phyloP scores from a whole-genome alignment of 208 protist species.

The Trypanosoma melophagium region DNA sequence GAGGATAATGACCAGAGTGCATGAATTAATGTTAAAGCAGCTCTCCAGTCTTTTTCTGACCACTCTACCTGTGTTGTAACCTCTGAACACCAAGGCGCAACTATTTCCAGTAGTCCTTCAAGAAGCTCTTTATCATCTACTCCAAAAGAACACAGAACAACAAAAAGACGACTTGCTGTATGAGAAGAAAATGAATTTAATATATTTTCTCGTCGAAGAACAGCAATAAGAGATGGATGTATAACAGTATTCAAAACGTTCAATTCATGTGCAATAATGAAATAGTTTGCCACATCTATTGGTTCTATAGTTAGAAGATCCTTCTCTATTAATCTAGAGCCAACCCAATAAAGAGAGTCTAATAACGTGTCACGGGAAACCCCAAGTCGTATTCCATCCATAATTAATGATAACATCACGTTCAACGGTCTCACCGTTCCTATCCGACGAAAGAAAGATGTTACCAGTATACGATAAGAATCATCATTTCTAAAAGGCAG shows the following conservation, averaged over 20 bases:
- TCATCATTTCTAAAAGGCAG: conserved; percentile 1
- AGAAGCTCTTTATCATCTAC: conserved; percentile 21
- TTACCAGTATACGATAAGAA: conserved; percentile 2
- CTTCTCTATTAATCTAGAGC: conserved; percentile 6
- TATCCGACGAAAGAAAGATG: conserved; percentile 23
- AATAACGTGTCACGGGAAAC: conserved; percentile 16
- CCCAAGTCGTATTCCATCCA: conserved; percentile 17
- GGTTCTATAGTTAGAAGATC: neutral
- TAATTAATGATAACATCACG: conserved; percentile 12
- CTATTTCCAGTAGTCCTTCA: neutral
- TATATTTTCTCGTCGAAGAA: neutral
- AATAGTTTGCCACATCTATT: conserved; percentile 22
- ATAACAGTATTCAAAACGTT: conserved; percentile 6
- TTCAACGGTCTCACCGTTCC: neutral
- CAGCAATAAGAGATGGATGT: conserved; percentile 18
- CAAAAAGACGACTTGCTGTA: conserved; percentile 21
- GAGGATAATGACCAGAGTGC: conserved; percentile 23
- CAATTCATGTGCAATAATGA: conserved; percentile 29
- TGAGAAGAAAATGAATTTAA: conserved; percentile 13
- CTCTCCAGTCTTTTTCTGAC: conserved; percentile 18
- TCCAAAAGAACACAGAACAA: conserved; percentile 22
- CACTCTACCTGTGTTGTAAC: conserved; percentile 5
- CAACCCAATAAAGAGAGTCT: conserved; percentile 24
- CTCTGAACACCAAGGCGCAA: conserved; percentile 1
- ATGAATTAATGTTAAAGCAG: conserved; percentile 17